Base-by-base conservation (phyloP, 176 grass and related monocot genomes). In the Raddia distichophylla region DNA sequence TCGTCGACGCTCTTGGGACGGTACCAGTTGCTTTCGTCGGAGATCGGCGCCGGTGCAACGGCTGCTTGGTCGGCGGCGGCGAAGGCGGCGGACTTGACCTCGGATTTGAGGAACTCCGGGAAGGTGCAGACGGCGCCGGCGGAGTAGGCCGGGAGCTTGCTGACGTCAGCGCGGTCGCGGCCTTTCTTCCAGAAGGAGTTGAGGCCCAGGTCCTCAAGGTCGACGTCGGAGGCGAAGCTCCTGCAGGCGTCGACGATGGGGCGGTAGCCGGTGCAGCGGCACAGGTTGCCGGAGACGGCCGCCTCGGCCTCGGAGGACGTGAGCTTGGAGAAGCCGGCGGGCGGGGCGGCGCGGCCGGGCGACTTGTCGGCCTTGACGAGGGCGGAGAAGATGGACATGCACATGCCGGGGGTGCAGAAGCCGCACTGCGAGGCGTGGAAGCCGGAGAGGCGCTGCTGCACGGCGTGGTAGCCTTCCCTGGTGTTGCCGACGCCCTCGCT, bases 381-480 rank as follows among this genome's bases (percentile, higher is more conserved):
- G 0, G 91, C 87, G 4, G 91, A 94, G 82, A 90, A 97, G 72
- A 97, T 88, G 62, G 94, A 97, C 85, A 97, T 90, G 56, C 89
- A 97, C 91, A 97, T 94, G 59, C 94, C 91, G 3, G 94, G 94
- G 3, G 91, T 97, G 84, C 94, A 97, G 80, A 94, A 97, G 5
- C 94, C 94, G 42, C 94, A 97, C 71, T 97, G 94, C 6, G 94
- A 97, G 14, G 94, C 94, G 33, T 97, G 94, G 73, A 97, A 97
- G 9, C 91, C 91, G 6, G 89, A 12, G 54, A 97, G 77, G 8
- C 94, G 80, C 52, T 85, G 66, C 62, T 97, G 94, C 66, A 94
- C 93, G 2, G 94, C 51, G 68, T 97, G 94, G 76, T 86, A 97
- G 5, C 91, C 91, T 76, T 92, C 82, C 56, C 74, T 84, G 49